Evolutionary conservation across 2,329 filamentous ascomycete species (phyloP).

Genomic region (Botrytis tulipae): DNA sequence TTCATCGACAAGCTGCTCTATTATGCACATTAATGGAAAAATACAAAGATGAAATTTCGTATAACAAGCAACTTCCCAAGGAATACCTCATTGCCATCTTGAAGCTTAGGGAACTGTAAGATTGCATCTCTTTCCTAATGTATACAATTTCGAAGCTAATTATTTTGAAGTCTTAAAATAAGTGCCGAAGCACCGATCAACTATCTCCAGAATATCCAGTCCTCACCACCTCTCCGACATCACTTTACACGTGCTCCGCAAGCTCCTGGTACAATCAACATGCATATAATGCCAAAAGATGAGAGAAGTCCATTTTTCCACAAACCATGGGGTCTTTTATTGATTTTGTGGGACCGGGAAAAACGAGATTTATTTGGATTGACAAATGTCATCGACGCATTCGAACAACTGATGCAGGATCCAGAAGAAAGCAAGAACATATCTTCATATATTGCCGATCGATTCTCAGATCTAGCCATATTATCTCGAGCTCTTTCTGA

Average conservation of each 20-base stretch:
- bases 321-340: not conserved
- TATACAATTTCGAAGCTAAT: not conserved
- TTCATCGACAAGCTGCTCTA: not conserved
- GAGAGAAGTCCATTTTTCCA: not conserved
- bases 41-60: not conserved
- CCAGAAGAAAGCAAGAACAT: not conserved
- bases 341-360: not conserved
- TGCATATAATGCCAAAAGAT: not conserved
- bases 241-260: not conserved
- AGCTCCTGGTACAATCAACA: not conserved
- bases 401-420: not conserved
- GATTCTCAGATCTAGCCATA: not conserved
- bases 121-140: accelerated
- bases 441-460: not conserved
- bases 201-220: not conserved
- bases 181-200: not conserved
- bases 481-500: not conserved
- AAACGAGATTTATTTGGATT: not conserved
- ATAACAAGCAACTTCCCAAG: not conserved
- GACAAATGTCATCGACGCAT: not conserved
- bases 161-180: not conserved
- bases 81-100: not conserved
- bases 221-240: not conserved
- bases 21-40: not conserved
- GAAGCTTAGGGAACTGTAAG: not conserved